phyloP scores from a whole-genome alignment of 768 basidiomycete species.

The Macrolepiota albuminosa region DNA sequence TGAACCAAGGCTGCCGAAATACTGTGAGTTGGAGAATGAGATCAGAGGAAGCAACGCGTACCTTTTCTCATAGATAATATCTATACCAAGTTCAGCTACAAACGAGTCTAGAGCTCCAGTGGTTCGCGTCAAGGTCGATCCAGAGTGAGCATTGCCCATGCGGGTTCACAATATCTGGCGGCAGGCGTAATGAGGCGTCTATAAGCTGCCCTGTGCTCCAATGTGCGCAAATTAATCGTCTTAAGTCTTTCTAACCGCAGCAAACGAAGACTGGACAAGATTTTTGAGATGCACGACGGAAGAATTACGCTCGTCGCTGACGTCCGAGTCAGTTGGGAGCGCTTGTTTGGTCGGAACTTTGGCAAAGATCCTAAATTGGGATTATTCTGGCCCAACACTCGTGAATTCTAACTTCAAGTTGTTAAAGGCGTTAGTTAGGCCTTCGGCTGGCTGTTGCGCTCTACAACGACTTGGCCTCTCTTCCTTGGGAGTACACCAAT shows the following conservation, averaged over 20 bases:
- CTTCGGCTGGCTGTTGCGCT: too few relatives aligned
- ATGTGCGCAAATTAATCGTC: not conserved
- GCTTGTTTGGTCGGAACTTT: not conserved
- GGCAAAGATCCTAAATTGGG: not conserved
- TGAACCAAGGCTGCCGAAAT: constrained; percentile 19
- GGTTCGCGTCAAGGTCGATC: constrained; percentile 64
- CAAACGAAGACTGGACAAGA: not conserved
- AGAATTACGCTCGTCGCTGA: not conserved
- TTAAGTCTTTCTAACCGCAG: not conserved
- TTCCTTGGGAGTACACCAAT: too few relatives aligned
- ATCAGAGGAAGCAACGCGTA: constrained; percentile 24
- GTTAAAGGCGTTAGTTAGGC: not conserved
- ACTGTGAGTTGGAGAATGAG: not conserved
- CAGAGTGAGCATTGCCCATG: constrained; percentile 81
- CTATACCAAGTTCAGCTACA: constrained; percentile 81
- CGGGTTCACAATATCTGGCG: not conserved
- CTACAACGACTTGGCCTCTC: too few relatives aligned
- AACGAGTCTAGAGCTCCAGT: constrained; percentile 86
- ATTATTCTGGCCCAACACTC: not conserved
- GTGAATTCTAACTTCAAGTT: not conserved
- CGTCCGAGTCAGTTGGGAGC: not conserved
- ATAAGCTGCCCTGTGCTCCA: not conserved
- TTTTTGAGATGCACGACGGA: not conserved
- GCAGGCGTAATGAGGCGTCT: not conserved
- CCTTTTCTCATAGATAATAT: constrained; percentile 92